Evolutionary conservation across 164 flowering plant genomes (phyloP).

Genomic region (Saururus chinensis): DNA sequence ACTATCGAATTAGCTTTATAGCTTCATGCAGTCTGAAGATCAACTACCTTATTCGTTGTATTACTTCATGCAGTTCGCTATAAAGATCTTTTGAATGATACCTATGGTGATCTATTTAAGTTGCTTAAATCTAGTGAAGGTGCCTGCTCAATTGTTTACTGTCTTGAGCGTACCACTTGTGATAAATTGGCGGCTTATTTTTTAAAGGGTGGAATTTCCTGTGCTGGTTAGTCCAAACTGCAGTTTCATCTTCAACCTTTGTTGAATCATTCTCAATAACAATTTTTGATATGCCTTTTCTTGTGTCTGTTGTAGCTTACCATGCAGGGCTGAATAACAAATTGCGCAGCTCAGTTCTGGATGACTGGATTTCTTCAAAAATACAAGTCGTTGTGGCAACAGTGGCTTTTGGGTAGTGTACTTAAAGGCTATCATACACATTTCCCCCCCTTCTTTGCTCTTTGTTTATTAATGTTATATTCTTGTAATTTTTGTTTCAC

Average conservation of each 20-base stretch:
- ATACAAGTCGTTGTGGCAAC: constrained; percentile 91
- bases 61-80: constrained; percentile 57
- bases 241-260: not conserved
- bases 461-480: no score
- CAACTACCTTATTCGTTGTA: not conserved
- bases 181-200: constrained; percentile 69
- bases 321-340: constrained; percentile 90
- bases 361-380: constrained; percentile 86
- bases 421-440: not conserved
- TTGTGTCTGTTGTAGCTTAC: constrained; percentile 39
- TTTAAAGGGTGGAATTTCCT: constrained; percentile 61
- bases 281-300: not conserved
- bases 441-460: not conserved
- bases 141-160: constrained; percentile 72
- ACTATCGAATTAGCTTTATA: not conserved
- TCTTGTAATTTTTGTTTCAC: not conserved
- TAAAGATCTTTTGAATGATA: constrained; percentile 77
- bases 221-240: constrained; percentile 48
- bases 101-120: constrained; percentile 52
- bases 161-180: constrained; percentile 81
- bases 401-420: constrained; percentile 85
- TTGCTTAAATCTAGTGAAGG: constrained; percentile 52
- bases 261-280: not conserved
- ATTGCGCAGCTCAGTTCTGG: constrained; percentile 64
- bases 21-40: constrained; percentile 46